phyloP scores from a whole-genome alignment of 2,329 filamentous ascomycete genomes.

The Setomelanomma holmii region DNA sequence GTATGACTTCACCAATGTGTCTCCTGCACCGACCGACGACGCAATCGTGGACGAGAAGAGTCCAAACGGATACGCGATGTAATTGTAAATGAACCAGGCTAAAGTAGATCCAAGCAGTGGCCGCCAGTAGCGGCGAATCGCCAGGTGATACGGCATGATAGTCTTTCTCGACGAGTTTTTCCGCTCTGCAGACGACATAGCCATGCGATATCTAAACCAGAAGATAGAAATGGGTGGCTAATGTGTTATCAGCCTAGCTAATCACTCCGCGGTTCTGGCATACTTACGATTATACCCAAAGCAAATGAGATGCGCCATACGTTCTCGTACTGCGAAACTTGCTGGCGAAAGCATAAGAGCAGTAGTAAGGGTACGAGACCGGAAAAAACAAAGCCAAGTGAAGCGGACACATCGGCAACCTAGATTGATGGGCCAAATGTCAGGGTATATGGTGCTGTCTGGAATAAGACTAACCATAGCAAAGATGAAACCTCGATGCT shows the following conservation, averaged over 20 bases:
- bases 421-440: not conserved
- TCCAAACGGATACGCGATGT: constrained; percentile 62
- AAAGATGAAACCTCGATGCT: constrained; percentile 62
- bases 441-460: not conserved
- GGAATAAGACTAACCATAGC: constrained; percentile 53
- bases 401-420: constrained; percentile 55
- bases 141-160: constrained; percentile 57
- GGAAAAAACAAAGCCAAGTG: constrained; percentile 60
- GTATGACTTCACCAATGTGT: constrained; percentile 28
- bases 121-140: constrained; percentile 58
- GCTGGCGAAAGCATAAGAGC: constrained; percentile 57
- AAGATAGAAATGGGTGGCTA: constrained; percentile 58
- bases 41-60: constrained; percentile 63
- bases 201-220: constrained; percentile 62
- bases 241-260: not conserved
- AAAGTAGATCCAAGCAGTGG: constrained; percentile 57
- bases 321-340: constrained; percentile 48
- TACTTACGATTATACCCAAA: constrained; percentile 52
- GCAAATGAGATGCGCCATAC: constrained; percentile 62
- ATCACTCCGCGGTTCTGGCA: not conserved
- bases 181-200: constrained; percentile 58
- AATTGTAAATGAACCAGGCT: constrained; percentile 64
- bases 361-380: constrained; percentile 60
- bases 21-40: constrained; percentile 24
- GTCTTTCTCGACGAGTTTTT: constrained; percentile 52